Percentiles rank a stretch among this genome's conserved stretches.
Evolutionary conservation across 257 asterid species (phyloP).

Genomic region (Leonotis leonurus): DNA sequence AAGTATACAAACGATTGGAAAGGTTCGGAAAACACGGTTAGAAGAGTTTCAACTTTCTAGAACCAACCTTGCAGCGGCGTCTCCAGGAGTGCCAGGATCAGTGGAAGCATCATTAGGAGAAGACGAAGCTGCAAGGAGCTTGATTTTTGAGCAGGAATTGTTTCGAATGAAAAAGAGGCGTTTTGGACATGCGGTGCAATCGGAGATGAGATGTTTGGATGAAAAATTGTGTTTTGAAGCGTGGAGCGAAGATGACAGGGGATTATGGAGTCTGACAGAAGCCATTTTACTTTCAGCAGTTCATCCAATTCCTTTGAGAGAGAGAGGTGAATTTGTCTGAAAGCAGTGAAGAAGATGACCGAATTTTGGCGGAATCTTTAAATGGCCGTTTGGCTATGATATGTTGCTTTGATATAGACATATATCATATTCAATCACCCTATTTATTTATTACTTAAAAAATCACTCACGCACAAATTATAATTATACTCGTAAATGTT

Average conservation of each 20-base stretch:
- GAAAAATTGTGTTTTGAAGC: constrained; percentile 26
- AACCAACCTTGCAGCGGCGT: constrained; percentile 38
- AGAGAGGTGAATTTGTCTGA: constrained; percentile 9
- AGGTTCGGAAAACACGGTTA: not conserved
- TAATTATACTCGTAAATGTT: no score
- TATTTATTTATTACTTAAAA: no score
- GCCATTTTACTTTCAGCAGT: constrained; percentile 23
- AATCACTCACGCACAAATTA: no score
- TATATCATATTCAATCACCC: no score
- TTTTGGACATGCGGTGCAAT: constrained; percentile 10
- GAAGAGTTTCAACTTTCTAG: not conserved
- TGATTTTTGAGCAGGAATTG: constrained; percentile 12
- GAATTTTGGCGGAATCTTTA: not conserved
- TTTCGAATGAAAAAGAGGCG: constrained; percentile 15
- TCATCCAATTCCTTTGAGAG: constrained; percentile 1
- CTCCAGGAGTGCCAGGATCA: constrained; percentile 27
- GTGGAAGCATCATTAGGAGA: constrained; percentile 30
- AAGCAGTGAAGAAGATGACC: not conserved
- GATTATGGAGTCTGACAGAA: constrained; percentile 25
- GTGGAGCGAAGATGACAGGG: constrained; percentile 26
- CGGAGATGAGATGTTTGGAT: constrained; percentile 14
- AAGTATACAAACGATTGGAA: not conserved
- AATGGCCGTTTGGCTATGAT: no score
- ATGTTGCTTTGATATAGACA: no score
- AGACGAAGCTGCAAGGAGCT: constrained; percentile 29